Conservation (phyloP, 2,329 filamentous ascomycete genomes). For the Colletotrichum aenigma region DNA sequence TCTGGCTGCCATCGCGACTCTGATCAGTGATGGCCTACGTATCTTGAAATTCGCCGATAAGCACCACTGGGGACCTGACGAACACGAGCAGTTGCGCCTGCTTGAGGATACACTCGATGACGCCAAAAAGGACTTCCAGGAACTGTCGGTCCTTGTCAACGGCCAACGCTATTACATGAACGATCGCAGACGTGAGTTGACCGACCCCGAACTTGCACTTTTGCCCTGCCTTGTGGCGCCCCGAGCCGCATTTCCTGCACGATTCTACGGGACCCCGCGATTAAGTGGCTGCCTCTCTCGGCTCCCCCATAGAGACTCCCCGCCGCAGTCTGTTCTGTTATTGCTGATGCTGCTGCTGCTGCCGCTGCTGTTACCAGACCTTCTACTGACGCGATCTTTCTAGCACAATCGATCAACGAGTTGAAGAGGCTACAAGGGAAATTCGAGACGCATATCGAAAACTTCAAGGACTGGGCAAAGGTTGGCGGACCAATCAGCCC, state of each 20-base stretch:
- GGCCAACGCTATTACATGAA: conserved; percentile 63
- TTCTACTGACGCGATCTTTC: conserved; percentile 16
- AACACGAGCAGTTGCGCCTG: conserved; percentile 62
- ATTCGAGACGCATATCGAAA: conserved; percentile 52
- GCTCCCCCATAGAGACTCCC: not conserved
- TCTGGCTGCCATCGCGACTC: conserved; percentile 61
- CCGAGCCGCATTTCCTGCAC: not conserved
- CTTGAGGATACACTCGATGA: conserved; percentile 62
- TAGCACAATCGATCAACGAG: conserved; percentile 58
- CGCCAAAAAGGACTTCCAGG: conserved; percentile 65
- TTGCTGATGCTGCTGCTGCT: not conserved
- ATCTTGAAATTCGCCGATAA: conserved; percentile 62
- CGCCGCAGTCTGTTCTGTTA: not conserved
- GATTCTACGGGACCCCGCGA: conserved; percentile 3
- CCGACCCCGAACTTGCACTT: not conserved
- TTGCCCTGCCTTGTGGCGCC: not conserved
- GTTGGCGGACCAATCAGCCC: conserved; percentile 60
- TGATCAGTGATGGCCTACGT: conserved; percentile 56
- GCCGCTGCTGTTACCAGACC: not conserved
- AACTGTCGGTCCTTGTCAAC: conserved; percentile 58
- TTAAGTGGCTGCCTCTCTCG: not conserved
- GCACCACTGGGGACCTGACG: conserved; percentile 61
- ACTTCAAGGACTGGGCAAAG: conserved; percentile 59
- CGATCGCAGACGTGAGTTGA: conserved; percentile 55
- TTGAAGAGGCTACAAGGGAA: conserved; percentile 48